phyloP scores from a whole-genome alignment of 148 eudicot species.

The Rheum nobile region DNA sequence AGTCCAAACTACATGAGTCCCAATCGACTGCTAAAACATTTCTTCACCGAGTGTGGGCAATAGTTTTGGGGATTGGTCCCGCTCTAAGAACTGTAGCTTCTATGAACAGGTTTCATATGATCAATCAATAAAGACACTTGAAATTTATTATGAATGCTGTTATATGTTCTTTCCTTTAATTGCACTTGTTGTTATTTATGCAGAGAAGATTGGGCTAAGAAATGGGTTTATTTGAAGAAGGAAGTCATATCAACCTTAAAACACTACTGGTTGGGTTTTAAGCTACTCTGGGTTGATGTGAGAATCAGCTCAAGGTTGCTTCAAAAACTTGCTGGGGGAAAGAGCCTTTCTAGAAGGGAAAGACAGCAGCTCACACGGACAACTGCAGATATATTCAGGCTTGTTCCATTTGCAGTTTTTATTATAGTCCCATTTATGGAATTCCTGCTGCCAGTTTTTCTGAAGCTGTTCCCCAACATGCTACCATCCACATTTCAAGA shows the following conservation, averaged over 20 bases:
- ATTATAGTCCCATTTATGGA: conserved; percentile 93
- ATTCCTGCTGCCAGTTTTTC: conserved; percentile 78
- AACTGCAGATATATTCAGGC: conserved; percentile 90
- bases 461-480: conserved; percentile 86
- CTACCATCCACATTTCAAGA: conserved; percentile 90
- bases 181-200: conserved; percentile 10
- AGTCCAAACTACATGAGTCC: conserved; percentile 52
- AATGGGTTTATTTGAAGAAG: conserved; percentile 73
- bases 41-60: conserved; percentile 44
- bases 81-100: conserved; percentile 61
- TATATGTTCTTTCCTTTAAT: background rate
- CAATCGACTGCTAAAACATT: conserved; percentile 27
- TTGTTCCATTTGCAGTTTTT: conserved; percentile 87
- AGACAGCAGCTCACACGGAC: conserved; percentile 92
- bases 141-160: background rate
- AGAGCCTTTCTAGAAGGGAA: conserved; percentile 84
- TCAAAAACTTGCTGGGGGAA: conserved; percentile 77
- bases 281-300: conserved; percentile 74
- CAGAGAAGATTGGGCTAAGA: conserved; percentile 81
- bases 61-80: conserved; percentile 66
- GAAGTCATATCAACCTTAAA: conserved; percentile 58
- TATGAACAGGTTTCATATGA: conserved; percentile 56
- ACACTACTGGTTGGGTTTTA: conserved; percentile 84
- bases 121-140: background rate
- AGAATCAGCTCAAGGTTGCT: conserved; percentile 75